Evolutionary conservation across 1,284 basidiomycete species (phyloP).

Genomic region (Marasmius oreades): DNA sequence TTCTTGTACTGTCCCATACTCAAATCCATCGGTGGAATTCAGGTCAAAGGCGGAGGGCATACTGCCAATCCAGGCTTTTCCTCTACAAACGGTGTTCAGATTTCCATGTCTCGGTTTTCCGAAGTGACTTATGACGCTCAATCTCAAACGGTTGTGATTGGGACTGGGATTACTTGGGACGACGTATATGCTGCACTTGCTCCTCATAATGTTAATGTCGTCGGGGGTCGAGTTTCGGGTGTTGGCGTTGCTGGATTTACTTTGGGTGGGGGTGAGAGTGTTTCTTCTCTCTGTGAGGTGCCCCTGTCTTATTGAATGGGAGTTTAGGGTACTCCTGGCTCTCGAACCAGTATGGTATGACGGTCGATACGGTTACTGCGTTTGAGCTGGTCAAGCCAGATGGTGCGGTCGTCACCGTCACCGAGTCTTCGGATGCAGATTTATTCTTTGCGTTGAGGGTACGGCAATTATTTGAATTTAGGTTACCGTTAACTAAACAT

Average conservation of each 20-base stretch:
- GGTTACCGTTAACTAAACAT: not conserved
- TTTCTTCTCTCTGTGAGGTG: not conserved
- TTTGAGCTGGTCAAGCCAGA: slow-evolving; percentile 37
- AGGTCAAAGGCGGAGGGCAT: slow-evolving; percentile 58
- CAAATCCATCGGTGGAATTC: not conserved
- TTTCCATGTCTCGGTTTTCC: slow-evolving; percentile 50
- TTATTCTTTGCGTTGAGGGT: slow-evolving; percentile 37
- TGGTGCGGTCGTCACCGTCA: slow-evolving; percentile 29
- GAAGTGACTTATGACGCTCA: slow-evolving; percentile 38
- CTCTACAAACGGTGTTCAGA: slow-evolving; percentile 53
- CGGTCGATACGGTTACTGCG: slow-evolving; percentile 34
- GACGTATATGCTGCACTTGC: slow-evolving; percentile 50
- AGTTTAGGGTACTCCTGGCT: slow-evolving; percentile 36
- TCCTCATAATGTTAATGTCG: slow-evolving; percentile 42
- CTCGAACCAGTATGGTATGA: slow-evolving; percentile 35
- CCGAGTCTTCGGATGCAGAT: slow-evolving; percentile 27
- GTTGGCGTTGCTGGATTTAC: slow-evolving; percentile 54
- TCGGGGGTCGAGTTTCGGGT: slow-evolving; percentile 51
- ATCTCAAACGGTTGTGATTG: slow-evolving; percentile 40
- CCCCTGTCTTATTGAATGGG: not conserved
- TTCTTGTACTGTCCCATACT: not conserved
- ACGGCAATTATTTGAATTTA: slow-evolving; percentile 5
- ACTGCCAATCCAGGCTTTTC: slow-evolving; percentile 47
- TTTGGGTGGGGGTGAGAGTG: slow-evolving; percentile 48
- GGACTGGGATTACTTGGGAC: slow-evolving; percentile 55